These are phyloP conservation scores for Penicillium sp. DNA, from an alignment of 2,329 filamentous ascomycete genomes.

Conservation along the genomic window DNA sequence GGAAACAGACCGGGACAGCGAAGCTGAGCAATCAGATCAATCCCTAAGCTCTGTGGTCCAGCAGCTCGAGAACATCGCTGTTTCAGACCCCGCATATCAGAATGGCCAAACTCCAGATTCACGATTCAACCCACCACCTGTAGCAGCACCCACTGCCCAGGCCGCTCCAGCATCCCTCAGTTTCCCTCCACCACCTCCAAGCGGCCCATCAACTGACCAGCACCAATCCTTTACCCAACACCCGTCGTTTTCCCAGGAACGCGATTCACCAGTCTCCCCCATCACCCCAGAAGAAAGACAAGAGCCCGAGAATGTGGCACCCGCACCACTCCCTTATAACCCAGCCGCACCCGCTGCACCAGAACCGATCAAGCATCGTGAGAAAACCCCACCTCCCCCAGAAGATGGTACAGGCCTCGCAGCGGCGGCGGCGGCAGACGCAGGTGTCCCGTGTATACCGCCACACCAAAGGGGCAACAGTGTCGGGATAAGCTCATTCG, in stretches of 20 bases:
- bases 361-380: slow-evolving; percentile 64
- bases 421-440: slow-evolving; percentile 42
- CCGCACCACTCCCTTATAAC: slow-evolving; percentile 63
- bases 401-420: slow-evolving; percentile 53
- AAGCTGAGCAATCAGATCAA: slow-evolving; percentile 35
- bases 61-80: slow-evolving; percentile 62
- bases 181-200: slow-evolving; percentile 29
- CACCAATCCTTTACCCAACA: slow-evolving; percentile 8
- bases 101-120: slow-evolving; percentile 46
- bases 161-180: slow-evolving; percentile 19
- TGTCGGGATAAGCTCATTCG: slow-evolving; percentile 19
- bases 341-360: slow-evolving; percentile 66
- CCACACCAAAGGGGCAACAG: slow-evolving; percentile 25
- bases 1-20: slow-evolving; percentile 50
- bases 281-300: slow-evolving; percentile 23
- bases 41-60: slow-evolving; percentile 62
- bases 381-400: slow-evolving; percentile 66
- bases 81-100: slow-evolving; percentile 53
- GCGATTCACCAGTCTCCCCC: slow-evolving; percentile 3
- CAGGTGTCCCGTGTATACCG: slow-evolving; percentile 33
- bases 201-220: slow-evolving; percentile 15
- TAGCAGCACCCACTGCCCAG: slow-evolving; percentile 20
- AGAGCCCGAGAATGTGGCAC: slow-evolving; percentile 43
- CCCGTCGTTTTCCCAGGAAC: too few species aligned
- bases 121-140: slow-evolving; percentile 27